Evolutionary conservation across 2,329 filamentous ascomycete genomes (phyloP), one percentile per base, ranked within the genome.

Genomic region (Fusarium cicatricum): DNA sequence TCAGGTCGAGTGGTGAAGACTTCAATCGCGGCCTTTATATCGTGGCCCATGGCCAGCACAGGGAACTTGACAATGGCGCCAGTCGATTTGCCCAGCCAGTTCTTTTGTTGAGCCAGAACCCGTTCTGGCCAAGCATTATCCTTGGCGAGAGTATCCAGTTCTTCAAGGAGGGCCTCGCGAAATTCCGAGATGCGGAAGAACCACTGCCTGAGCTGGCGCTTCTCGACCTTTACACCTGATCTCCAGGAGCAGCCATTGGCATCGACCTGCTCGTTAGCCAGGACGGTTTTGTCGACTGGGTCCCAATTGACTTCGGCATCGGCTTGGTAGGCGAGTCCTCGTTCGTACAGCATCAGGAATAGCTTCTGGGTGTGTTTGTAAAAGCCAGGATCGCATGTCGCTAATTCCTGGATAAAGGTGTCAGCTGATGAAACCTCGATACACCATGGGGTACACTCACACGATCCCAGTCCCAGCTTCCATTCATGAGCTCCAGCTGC

Each of bases 221-320:
- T 90, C 74, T 95, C 89, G 15, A 96, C 91, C 71, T 90, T 88
- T 43, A 90, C 92, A 10, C 92, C 92, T 2, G 91, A 95, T 52
- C 92, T 85, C 92, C 92, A 97, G 2, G 92, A 96, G 66, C 81
- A 85, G 28, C 92, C 92, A 69, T 91, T 89, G 43, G 89, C 83
- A 71, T 96, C 91, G n/a, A 96, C 91, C 75, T 97, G 92, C 74
- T 97, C 92, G 71, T 97, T 97, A 11, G 92, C 92, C 55, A 97
- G 80, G 14, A 97, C 92, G 0, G 92, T 97, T 71, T 90, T 88
- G 71, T 97, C 92, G 23, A 96, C 83, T 2, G 92, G 92, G 65
- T 96, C 92, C 77, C 91, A 97, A 74, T 97, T 97, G 66, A 96
- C 92, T 59, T 92, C 77, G 16, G 91, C 90, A 66, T 95, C 88